Conservation (phyloP, 2,329 filamentous ascomycete genomes). For the Trichoderma guizhouense region DNA sequence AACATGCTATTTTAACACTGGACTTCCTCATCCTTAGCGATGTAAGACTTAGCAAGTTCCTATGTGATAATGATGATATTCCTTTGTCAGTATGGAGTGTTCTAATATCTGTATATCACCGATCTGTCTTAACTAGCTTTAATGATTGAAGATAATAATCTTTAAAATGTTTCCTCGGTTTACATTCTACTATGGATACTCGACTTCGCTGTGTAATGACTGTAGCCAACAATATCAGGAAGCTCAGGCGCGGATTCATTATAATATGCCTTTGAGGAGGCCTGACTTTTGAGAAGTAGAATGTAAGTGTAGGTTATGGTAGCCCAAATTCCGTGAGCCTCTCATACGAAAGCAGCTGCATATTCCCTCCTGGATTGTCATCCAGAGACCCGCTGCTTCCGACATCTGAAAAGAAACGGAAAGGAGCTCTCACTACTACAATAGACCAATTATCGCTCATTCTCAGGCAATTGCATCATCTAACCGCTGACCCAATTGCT, state of each 20-base stretch:
- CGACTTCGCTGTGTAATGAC: not conserved
- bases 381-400: not conserved
- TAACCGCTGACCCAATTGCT: not conserved
- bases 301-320: not conserved
- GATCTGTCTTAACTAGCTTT: fast-evolving
- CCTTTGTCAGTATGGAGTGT: too few relatives aligned
- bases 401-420: not conserved
- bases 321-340: not conserved
- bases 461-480: not conserved
- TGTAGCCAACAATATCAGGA: not conserved
- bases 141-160: not conserved
- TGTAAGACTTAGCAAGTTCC: too few relatives aligned
- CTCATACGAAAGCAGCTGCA: not conserved
- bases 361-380: not conserved
- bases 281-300: not conserved
- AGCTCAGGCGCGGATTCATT: not conserved
- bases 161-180: not conserved
- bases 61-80: too few relatives aligned
- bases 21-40: too few relatives aligned
- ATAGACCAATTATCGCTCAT: not conserved
- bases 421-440: not conserved
- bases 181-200: not conserved
- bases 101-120: not conserved
- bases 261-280: not conserved
- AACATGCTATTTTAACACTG: not conserved